Percentiles rank a stretch among this genome's conserved stretches.
These are phyloP conservation scores for Macrotyloma uniflorum DNA, from an alignment of 306 rosid species.

Conservation along the genomic window DNA sequence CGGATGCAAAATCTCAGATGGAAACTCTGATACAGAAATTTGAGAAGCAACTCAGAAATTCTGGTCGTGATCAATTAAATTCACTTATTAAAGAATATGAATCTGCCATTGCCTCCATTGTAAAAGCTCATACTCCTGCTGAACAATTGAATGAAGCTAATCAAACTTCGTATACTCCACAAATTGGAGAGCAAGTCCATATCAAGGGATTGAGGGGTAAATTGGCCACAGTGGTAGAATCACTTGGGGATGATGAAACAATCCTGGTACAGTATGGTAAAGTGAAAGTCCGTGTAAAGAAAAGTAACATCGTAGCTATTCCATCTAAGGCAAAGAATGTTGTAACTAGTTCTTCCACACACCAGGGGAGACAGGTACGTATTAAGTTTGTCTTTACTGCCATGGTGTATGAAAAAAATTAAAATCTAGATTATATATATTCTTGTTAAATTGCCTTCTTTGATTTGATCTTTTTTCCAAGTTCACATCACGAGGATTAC, in stretches of 20 bases:
- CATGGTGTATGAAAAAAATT: neutral
- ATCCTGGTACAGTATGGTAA: constrained; percentile 85
- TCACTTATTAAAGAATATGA: constrained; percentile 73
- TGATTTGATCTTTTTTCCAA: constrained; percentile 4
- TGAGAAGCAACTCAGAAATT: constrained; percentile 62
- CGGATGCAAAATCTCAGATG: constrained; percentile 65
- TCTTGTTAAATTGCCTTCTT: neutral
- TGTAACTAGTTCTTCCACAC: constrained; percentile 44
- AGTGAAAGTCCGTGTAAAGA: constrained; percentile 85
- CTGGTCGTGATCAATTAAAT: constrained; percentile 56
- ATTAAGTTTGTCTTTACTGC: constrained; percentile 13
- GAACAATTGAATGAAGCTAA: constrained; percentile 41
- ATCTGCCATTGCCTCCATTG: constrained; percentile 69
- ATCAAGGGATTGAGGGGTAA: constrained; percentile 73
- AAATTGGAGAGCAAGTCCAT: constrained; percentile 73
- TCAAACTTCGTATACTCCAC: constrained; percentile 59
- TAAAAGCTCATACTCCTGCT: constrained; percentile 58
- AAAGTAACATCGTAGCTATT: constrained; percentile 60
- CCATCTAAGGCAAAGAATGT: constrained; percentile 50
- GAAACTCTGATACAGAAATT: constrained; percentile 66
- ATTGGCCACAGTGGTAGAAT: constrained; percentile 77
- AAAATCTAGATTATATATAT: neutral
- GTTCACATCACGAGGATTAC: neutral
- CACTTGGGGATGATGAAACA: constrained; percentile 61
- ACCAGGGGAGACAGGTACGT: constrained; percentile 65